Conservation (phyloP, 2,329 filamentous ascomycete genomes). For the Diaporthe amygdali region DNA sequence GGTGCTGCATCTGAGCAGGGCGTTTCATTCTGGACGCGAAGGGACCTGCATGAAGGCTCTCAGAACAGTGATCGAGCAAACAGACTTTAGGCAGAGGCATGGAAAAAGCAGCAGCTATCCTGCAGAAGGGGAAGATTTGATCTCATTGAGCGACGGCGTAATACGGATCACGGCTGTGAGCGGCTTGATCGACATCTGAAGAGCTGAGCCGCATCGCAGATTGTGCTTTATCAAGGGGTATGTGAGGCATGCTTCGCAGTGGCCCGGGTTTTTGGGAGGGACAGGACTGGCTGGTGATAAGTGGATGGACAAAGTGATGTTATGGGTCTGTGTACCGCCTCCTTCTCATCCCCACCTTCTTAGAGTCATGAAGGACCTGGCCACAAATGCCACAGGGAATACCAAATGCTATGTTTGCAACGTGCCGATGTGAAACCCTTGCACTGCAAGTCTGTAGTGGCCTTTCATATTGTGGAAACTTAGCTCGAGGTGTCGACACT, state of each 20-base stretch:
- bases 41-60: neutral
- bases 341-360: neutral
- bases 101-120: neutral
- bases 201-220: slow-evolving; percentile 4
- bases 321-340: neutral
- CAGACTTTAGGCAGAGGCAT: neutral
- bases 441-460: neutral
- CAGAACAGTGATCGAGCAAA: neutral
- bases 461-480: neutral
- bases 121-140: neutral
- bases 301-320: neutral
- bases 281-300: neutral
- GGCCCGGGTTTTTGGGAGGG: neutral
- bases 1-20: neutral
- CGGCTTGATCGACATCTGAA: slow-evolving; percentile 4
- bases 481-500: neutral
- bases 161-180: slow-evolving; percentile 10
- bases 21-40: neutral
- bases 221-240: neutral
- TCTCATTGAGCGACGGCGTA: slow-evolving; percentile 23
- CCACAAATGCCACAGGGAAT: neutral
- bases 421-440: neutral
- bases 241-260: neutral
- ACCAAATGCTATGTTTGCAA: neutral
- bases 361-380: neutral